Conservation (phyloP, 2,329 filamentous ascomycete species). For the Emericellopsis cladophorae region DNA sequence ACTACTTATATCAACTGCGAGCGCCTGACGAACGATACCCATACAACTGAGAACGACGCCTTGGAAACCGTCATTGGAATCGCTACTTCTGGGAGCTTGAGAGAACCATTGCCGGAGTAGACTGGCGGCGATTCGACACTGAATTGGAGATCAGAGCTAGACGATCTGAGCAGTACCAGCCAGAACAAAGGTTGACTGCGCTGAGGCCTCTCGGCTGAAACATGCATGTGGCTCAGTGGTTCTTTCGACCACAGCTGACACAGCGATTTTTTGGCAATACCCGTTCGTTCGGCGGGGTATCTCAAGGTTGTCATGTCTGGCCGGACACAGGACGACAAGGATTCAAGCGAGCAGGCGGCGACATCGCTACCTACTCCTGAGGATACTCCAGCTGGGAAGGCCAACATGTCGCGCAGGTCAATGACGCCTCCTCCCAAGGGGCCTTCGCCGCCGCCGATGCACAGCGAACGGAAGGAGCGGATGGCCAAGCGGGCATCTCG, state of each 20-base stretch:
- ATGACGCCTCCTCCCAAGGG: slow-evolving; percentile 47
- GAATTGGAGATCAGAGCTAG: neutral
- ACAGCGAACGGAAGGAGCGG: slow-evolving; percentile 28
- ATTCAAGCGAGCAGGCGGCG: slow-evolving; percentile 35
- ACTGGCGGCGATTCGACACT: too few relatives aligned
- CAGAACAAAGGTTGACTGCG: neutral
- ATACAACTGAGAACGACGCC: too few relatives aligned
- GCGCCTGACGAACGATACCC: too few relatives aligned
- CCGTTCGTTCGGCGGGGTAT: too few relatives aligned
- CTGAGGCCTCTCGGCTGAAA: neutral
- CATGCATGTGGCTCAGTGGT: neutral
- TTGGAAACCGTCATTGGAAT: too few relatives aligned
- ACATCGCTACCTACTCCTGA: slow-evolving; percentile 60
- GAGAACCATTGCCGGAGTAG: too few relatives aligned
- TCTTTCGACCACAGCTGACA: neutral
- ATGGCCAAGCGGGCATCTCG: slow-evolving; percentile 38
- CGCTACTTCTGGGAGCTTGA: too few relatives aligned
- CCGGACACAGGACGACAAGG: slow-evolving; percentile 54
- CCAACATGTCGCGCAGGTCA: slow-evolving; percentile 51
- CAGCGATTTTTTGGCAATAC: too few relatives aligned
- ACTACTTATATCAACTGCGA: too few relatives aligned
- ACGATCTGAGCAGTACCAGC: neutral
- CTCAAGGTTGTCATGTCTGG: slow-evolving; percentile 27
- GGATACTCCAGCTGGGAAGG: slow-evolving; percentile 54
- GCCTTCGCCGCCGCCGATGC: slow-evolving; percentile 43